A percentile compares a stretch with the other conserved stretches of the same genome.
phyloP scores from a whole-genome alignment of 2,329 filamentous ascomycete genomes.

The Calonectria pteridis region DNA sequence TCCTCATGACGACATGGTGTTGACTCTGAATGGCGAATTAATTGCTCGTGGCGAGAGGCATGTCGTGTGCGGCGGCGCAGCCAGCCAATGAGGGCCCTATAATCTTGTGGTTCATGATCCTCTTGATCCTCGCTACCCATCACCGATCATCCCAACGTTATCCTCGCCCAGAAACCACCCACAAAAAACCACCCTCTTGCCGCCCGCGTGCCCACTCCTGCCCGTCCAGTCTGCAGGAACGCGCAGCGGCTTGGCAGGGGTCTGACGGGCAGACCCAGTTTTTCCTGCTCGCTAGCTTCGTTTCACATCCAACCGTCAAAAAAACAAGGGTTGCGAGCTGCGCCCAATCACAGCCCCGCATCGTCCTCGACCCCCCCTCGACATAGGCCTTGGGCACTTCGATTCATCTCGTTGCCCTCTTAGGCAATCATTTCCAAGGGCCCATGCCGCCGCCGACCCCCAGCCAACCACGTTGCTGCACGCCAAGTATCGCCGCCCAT shows the following conservation, averaged over 20 bases:
- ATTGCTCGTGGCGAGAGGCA: neutral
- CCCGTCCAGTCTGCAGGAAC: constrained; percentile 30
- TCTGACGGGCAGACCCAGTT: neutral
- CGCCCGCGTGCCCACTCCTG: neutral
- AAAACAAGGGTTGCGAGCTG: neutral
- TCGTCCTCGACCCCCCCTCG: neutral
- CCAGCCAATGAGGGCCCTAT: neutral
- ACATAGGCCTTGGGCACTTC: constrained; percentile 12
- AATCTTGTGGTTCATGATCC: neutral
- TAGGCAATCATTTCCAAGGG: neutral
- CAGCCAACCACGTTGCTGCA: constrained; percentile 9
- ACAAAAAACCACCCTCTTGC: neutral
- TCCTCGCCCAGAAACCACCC: neutral
- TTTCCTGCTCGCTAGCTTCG: constrained; percentile 16
- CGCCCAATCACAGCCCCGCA: constrained; percentile 19
- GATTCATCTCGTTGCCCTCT: neutral
- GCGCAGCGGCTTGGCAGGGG: constrained; percentile 21
- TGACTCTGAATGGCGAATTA: neutral
- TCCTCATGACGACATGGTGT: constrained; percentile 1
- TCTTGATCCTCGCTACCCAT: constrained; percentile 9
- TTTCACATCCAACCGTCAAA: constrained; percentile 22
- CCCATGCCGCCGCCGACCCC: neutral
- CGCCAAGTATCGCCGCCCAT: neutral
- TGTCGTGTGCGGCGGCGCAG: neutral
- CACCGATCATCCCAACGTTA: neutral